phyloP scores from a whole-genome alignment of 495 filamentous ascomycete genomes.

The Chaetomidium leptoderma region DNA sequence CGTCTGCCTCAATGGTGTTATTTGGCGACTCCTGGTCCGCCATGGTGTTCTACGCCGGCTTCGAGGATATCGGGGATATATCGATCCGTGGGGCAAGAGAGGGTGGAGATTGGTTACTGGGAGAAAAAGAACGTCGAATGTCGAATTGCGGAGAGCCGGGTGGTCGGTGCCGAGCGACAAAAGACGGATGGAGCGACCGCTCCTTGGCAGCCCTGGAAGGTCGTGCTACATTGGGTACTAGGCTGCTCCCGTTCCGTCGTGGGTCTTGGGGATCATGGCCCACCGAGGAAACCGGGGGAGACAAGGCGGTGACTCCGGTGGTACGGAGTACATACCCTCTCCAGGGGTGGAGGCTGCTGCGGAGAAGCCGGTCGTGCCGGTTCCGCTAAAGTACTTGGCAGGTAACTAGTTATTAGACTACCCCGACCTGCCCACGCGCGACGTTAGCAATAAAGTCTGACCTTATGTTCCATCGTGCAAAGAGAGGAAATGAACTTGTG shows the following conservation, averaged over 20 bases:
- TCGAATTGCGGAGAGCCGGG: background rate
- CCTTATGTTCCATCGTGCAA: background rate
- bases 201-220: background rate
- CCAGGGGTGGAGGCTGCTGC: too few relatives aligned
- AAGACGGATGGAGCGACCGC: background rate
- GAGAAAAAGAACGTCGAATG: background rate
- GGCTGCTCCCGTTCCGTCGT: slow-evolving; percentile 7
- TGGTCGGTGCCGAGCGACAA: background rate
- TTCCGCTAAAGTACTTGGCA: too few relatives aligned
- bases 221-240: slow-evolving; percentile 4
- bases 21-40: background rate
- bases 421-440: background rate
- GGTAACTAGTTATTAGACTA: too few relatives aligned
- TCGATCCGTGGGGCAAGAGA: background rate
- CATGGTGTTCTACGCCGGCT: background rate
- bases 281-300: background rate
- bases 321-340: too few relatives aligned
- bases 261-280: slow-evolving; percentile 3
- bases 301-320: background rate
- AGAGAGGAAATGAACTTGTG: slow-evolving; percentile 3
- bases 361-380: too few relatives aligned
- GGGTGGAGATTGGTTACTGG: background rate
- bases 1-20: background rate
- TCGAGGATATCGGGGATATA: background rate
- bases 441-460: background rate